Evolutionary conservation across 2,329 filamentous ascomycete genomes (phyloP), one percentile per base, ranked within the genome.

Genomic region (Xylaria sp.): DNA sequence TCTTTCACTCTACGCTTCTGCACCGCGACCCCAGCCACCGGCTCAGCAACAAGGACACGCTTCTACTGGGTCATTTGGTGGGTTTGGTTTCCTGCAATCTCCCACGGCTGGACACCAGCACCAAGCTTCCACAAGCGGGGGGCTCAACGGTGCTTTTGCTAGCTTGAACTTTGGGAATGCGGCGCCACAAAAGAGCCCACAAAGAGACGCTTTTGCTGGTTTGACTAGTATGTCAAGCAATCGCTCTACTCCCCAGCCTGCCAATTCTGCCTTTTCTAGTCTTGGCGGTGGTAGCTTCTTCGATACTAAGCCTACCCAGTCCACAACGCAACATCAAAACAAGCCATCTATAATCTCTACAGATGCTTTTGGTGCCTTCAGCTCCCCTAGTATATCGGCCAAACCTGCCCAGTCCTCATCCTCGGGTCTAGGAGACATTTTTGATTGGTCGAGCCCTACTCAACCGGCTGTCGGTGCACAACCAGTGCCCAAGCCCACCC

Each of bases 1-100:
- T 64, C 80, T 99, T 51, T 99, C 95, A 7, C 84, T 99, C 15
- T 99, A 99, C 75, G 92, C 94, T 11, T 91, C 92, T 7, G 87
- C 87, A 4, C 91, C 93, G 1, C 91, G 92, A 73, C 88, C 92
- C n/a, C 78, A 76, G 9, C 78, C 83, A 21, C 81, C 57, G 46
- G n/a, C 56, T 38, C 65, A 78, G 55, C 80, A 83, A 60, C 76
- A 78, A 45, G 79, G 83, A 31, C 88, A 90, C 74, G 80, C 82
- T 37, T 83, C 85, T 12, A 83, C 84, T 40, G 82, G 84, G 28
- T 88, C 89, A 0, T 91, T 94, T 71, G 87, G 90, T 17, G 86
- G 88, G 0, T 91, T 94, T 72, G 89, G 90, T 21, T 86, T 86
- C 54, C 84, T 92, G 80, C 79, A 83, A 57, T 87, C 89, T 2